Evolutionary conservation across 495 filamentous ascomycete genomes (phyloP), one percentile per base, ranked within the genome.

Genomic region (Parathielavia hyrcaniae): DNA sequence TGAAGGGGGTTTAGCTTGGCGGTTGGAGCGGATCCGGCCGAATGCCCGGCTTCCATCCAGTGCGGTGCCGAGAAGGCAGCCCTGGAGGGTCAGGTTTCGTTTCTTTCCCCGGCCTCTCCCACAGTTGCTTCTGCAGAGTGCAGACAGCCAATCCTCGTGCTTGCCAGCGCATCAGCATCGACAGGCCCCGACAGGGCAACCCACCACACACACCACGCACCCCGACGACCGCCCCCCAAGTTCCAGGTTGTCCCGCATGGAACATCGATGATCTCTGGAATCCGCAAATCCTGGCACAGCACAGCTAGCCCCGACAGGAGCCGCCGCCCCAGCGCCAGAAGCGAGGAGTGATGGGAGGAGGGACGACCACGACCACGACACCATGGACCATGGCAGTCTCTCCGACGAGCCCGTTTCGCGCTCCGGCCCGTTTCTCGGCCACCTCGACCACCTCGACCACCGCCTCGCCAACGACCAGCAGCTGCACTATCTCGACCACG

Each of bases 301-400:
- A 17, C 40, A 58, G 47, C 43, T 20, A 50, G 50, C 49, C 26
- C 50, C 23, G 32, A 26, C 48, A 35, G 44, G 51, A 59, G 55
- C 53, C 41, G 45, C 52, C 47, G 36, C 22, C 35, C 59, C 14
- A 38, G 17, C 41, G 26, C 26, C 26, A 30, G 26, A 30, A 30
- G 26, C 26, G 26, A 30, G 26, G 36, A 63, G 66, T 65, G 48
- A 69, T 67, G 63, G 65, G 64, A 60, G 60, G 32, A 34, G 59
- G 63, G 62, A 57, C 61, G 41, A 43, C 22, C 17, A 22, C 36
- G 12, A 40, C 35, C 12, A 26, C 55, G 36, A 40, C 57, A 68
- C 57, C 68, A 72, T 73, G 69, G 72, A 73, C 58, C 64, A 67
- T 57, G 67, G 68, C 65, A 65, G 61, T 59, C 61, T 62, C 58